Evolutionary conservation across 176 grass and related monocot genomes (phyloP).

Genomic region (Thinopyrum elongatum): DNA sequence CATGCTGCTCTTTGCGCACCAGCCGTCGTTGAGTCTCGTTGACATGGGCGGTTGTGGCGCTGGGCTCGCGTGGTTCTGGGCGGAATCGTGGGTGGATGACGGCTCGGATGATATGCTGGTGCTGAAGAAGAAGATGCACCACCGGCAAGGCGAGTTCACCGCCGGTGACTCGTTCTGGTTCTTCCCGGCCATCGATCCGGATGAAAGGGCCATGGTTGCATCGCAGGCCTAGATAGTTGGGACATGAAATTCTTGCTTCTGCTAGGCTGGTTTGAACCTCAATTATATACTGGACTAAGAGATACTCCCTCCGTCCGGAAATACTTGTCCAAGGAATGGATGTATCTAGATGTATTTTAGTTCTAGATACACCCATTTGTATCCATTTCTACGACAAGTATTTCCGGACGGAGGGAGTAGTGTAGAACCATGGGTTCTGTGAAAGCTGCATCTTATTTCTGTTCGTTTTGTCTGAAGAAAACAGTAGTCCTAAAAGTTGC

Average conservation of each 20-base stretch:
- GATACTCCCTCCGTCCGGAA: too few species aligned
- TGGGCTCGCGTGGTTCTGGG: constrained; percentile 37
- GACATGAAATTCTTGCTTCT: constrained; percentile 11
- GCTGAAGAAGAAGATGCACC: constrained; percentile 41
- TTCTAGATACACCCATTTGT: too few species aligned
- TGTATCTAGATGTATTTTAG: too few species aligned
- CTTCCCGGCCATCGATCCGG: constrained; percentile 43
- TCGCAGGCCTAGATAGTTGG: constrained; percentile 20
- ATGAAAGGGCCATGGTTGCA: neutral
- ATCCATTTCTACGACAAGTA: too few species aligned
- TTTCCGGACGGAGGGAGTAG: too few species aligned
- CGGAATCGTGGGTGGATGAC: constrained; percentile 16
- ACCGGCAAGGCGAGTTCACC: constrained; percentile 17
- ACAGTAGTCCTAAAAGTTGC: neutral
- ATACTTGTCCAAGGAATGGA: too few species aligned
- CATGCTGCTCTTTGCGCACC: constrained; percentile 25
- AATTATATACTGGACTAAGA: neutral
- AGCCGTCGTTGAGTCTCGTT: constrained; percentile 2
- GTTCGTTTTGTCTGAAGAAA: neutral
- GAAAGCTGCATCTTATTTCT: neutral
- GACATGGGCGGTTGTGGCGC: neutral
- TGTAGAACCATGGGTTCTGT: too few species aligned
- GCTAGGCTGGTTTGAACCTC: neutral
- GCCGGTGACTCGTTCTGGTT: constrained; percentile 51
- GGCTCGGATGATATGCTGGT: neutral